A percentile compares a stretch with the other conserved stretches of the same genome.
Conservation (phyloP, 352 stramenopile species). For the Phytopythium delawarense region DNA sequence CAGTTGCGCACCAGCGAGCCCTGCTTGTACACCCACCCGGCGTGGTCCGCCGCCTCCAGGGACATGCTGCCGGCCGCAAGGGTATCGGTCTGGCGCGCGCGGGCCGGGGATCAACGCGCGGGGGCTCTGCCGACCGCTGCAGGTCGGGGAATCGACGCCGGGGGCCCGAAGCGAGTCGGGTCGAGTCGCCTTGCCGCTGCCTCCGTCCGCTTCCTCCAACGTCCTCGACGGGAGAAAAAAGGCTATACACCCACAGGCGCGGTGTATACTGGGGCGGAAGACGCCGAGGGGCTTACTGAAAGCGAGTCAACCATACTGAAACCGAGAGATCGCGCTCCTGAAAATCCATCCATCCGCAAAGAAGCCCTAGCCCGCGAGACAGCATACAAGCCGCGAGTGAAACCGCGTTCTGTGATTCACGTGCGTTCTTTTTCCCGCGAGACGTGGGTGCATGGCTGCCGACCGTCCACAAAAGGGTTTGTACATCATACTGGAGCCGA, state of each 20-base stretch:
- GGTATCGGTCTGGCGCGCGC: background rate
- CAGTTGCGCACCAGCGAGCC: constrained; percentile 75
- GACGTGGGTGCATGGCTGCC: background rate
- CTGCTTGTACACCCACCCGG: constrained; percentile 84
- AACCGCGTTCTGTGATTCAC: background rate
- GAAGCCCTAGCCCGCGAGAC: background rate
- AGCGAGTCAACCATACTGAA: background rate
- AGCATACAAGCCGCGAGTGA: background rate
- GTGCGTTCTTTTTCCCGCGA: background rate
- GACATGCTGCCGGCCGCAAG: constrained; percentile 13
- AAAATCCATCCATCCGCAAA: constrained; percentile 6
- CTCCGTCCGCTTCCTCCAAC: too few relatives aligned
- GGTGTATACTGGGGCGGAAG: background rate
- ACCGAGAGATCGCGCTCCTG: background rate
- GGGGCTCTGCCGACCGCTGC: background rate
- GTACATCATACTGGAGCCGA: background rate
- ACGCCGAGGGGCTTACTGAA: too few relatives aligned
- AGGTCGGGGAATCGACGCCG: too few relatives aligned
- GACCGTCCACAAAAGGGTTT: background rate
- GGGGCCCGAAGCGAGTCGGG: too few relatives aligned
- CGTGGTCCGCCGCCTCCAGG: constrained; percentile 44
- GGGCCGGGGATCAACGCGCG: background rate
- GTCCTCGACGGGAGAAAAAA: background rate
- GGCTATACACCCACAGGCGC: too few relatives aligned
- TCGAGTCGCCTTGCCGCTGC: too few relatives aligned